Conservation (phyloP, 306 rosid genomes). For the Lathyrus sativus region DNA sequence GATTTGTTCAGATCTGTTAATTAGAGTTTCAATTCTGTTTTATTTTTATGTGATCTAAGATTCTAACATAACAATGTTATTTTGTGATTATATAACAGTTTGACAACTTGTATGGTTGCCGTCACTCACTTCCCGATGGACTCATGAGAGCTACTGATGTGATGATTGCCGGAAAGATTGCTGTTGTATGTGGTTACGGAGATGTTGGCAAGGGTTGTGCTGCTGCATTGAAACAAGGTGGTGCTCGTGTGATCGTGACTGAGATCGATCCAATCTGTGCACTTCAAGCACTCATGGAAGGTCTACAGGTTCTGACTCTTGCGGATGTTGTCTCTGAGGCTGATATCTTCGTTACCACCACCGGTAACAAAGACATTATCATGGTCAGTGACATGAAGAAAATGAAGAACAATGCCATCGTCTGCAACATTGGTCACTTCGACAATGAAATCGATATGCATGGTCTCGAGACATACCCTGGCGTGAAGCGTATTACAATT, state of each 20-base stretch:
- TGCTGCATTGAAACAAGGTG: constrained; percentile 87
- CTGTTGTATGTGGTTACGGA: constrained; percentile 83
- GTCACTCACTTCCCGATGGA: constrained; percentile 98
- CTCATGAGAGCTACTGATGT: constrained; percentile 97
- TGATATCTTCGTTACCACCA: constrained; percentile 91
- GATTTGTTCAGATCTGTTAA: not conserved
- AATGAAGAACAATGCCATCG: constrained; percentile 97
- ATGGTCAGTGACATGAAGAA: constrained; percentile 80
- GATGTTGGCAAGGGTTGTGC: constrained; percentile 99
- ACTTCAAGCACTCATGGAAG: constrained; percentile 97
- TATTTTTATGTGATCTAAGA: not conserved
- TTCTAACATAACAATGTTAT: not conserved
- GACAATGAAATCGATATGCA: constrained; percentile 92
- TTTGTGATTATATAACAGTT: constrained; percentile 51
- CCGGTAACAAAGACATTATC: constrained; percentile 98
- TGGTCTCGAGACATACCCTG: constrained; percentile 80
- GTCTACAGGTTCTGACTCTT: constrained; percentile 71
- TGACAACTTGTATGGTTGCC: constrained; percentile 97
- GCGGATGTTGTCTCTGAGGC: constrained; percentile 63
- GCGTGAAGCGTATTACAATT: constrained; percentile 81
- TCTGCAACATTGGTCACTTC: constrained; percentile 96
- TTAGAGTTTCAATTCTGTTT: not conserved
- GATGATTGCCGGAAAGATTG: constrained; percentile 97
- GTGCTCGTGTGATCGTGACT: constrained; percentile 87
- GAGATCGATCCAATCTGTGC: constrained; percentile 99